These are phyloP conservation scores for Crithidia fasciculata DNA, from an alignment of 208 protist genomes.

Conservation along the genomic window DNA sequence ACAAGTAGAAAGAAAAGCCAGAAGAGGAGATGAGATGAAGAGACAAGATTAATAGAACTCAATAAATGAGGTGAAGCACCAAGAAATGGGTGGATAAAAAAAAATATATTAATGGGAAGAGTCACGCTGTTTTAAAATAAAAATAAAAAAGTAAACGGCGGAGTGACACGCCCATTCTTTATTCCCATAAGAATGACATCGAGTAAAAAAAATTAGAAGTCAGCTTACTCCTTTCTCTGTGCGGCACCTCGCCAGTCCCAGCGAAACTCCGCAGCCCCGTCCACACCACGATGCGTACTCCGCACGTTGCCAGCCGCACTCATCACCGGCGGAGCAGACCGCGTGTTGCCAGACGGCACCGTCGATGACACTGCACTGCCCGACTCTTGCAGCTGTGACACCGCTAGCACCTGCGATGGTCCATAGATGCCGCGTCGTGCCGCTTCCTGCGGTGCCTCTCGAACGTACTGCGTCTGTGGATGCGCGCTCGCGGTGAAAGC, in stretches of 20 bases:
- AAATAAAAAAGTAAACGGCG: constrained; percentile 4
- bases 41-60: neutral
- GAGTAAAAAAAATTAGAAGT: neutral
- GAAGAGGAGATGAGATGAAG: no score
- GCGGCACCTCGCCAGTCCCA: constrained; percentile 21
- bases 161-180: neutral
- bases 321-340: neutral
- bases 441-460: neutral
- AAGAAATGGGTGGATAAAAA: neutral
- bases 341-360: neutral
- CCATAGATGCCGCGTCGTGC: neutral
- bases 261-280: neutral
- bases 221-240: neutral
- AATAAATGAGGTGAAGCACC: neutral
- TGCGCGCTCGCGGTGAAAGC: no score
- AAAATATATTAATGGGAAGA: neutral
- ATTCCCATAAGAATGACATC: neutral
- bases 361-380: neutral
- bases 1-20: no score
- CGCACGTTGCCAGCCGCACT: neutral
- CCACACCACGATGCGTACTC: neutral
- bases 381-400: neutral
- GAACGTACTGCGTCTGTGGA: neutral
- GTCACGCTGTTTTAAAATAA: no score
- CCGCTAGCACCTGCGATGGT: neutral